These are phyloP conservation scores for Ustilago hordei DNA, from an alignment of 1,284 basidiomycete genomes.

Conservation along the genomic window DNA sequence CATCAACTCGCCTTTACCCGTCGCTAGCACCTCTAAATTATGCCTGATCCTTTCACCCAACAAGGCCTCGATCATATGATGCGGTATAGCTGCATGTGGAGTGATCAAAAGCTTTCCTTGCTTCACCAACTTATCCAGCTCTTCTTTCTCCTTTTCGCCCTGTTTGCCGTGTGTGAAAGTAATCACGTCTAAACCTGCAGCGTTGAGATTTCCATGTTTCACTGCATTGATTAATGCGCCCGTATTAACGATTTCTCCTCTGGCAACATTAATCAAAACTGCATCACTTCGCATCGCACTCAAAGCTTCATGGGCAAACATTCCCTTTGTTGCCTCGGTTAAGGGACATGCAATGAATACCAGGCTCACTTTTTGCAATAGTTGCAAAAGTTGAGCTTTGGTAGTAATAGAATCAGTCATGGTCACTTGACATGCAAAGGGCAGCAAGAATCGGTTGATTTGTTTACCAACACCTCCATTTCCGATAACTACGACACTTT, in stretches of 20 bases:
- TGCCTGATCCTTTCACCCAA: slow-evolving; percentile 14
- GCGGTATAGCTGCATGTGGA: slow-evolving; percentile 35
- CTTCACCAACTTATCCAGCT: not conserved
- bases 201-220: slow-evolving; percentile 81
- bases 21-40: slow-evolving; percentile 14
- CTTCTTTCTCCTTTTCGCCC: not conserved
- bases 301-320: slow-evolving; percentile 24
- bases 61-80: slow-evolving; percentile 1
- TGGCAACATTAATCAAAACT: slow-evolving; percentile 52
- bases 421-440: slow-evolving; percentile 37
- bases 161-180: slow-evolving; percentile 79
- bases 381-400: not conserved
- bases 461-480: slow-evolving; percentile 36
- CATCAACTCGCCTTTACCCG: not conserved
- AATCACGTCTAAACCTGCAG: slow-evolving; percentile 91
- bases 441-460: slow-evolving; percentile 13
- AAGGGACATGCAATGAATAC: slow-evolving; percentile 50
- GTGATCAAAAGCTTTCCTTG: slow-evolving; percentile 31
- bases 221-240: slow-evolving; percentile 84
- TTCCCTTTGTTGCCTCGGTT: slow-evolving; percentile 23
- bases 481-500: slow-evolving; percentile 46
- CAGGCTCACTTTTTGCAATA: slow-evolving; percentile 19
- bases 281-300: not conserved
- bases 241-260: slow-evolving; percentile 79
- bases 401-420: slow-evolving; percentile 8